Evolutionary conservation across 768 basidiomycete species (phyloP), one percentile per base, ranked within the genome.

Genomic region (Pleurotus djamor): DNA sequence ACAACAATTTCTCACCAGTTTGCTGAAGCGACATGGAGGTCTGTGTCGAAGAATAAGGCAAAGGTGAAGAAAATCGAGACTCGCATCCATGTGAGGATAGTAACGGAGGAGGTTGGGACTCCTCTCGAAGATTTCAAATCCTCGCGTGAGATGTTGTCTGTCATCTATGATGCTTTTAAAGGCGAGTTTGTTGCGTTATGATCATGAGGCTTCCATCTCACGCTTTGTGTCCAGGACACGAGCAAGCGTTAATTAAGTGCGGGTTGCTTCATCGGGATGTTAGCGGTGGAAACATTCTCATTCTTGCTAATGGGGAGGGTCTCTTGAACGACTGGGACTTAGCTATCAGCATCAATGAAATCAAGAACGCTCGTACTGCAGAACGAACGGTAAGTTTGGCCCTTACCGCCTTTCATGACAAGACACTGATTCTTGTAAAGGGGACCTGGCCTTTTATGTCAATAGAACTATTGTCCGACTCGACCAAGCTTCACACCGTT

Each of bases 361-460:
- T 51, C 13, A 12, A 41, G 4, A 35, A n/a, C n/a, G n/a, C n/a
- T 16, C 41, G 60, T 21, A 35, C 33, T 3, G 38, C 16, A 9
- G 60, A 61, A 8, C 60, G 56, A 1, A 61, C 56, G 3, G 60
- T 51, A n/a, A 58, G 60, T 61, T 16, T 8, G n/a, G 12, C 5
- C 35, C 21, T n/a, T 5, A n/a, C n/a, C n/a, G n/a, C n/a, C n/a
- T n/a, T n/a, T n/a, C n/a, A n/a, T n/a, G n/a, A n/a, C 55, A 57
- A 5, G 17, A n/a, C 28, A n/a, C n/a, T 37, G 28, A 14, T 7
- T 14, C 5, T 55, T 5, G n/a, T n/a, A 21, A 38, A 73, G 71
- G 72, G 74, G 0, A 73, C 71, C 12, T 73, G 71, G 72, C 65
- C 66, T 21, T 73, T 71, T 52, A 70, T 72, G 63, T 71, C 72